Conservation (phyloP, 495 filamentous ascomycete genomes). For the Parachaetomium inaequale region DNA sequence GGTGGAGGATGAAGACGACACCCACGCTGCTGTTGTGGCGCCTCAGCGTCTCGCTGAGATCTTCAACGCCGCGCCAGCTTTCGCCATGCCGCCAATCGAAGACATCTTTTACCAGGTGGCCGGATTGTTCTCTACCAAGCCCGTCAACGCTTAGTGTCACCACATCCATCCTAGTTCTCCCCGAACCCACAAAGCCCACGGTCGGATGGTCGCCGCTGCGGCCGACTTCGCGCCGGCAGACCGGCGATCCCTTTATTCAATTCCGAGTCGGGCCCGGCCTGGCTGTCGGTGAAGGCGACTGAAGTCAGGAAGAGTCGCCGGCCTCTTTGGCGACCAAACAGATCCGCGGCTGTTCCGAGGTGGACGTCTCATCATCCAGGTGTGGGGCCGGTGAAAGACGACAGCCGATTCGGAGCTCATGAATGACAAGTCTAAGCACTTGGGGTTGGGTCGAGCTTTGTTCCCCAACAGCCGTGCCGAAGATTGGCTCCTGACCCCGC, state of each 20-base stretch:
- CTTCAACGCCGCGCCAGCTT: constrained; percentile 70
- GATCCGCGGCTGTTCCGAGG: not conserved
- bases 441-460: not conserved
- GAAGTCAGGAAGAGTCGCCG: no score
- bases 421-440: no score
- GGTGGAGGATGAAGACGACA: constrained; percentile 38
- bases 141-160: constrained; percentile 21
- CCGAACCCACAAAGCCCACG: not conserved
- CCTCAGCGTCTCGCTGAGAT: constrained; percentile 65
- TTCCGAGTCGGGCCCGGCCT: not conserved
- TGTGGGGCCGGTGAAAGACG: not conserved
- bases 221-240: not conserved
- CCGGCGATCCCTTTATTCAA: not conserved
- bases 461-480: constrained; percentile 6
- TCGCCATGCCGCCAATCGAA: constrained; percentile 70
- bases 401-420: constrained; percentile 3
- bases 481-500: constrained; percentile 13
- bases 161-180: not conserved
- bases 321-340: not conserved
- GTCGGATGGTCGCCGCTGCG: not conserved
- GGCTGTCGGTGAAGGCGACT: not conserved
- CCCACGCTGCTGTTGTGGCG: constrained; percentile 52
- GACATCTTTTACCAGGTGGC: constrained; percentile 76
- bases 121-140: constrained; percentile 52
- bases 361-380: not conserved